Base-by-base conservation (phyloP, 768 basidiomycete species). In the Mrakia hoshinonis region DNA sequence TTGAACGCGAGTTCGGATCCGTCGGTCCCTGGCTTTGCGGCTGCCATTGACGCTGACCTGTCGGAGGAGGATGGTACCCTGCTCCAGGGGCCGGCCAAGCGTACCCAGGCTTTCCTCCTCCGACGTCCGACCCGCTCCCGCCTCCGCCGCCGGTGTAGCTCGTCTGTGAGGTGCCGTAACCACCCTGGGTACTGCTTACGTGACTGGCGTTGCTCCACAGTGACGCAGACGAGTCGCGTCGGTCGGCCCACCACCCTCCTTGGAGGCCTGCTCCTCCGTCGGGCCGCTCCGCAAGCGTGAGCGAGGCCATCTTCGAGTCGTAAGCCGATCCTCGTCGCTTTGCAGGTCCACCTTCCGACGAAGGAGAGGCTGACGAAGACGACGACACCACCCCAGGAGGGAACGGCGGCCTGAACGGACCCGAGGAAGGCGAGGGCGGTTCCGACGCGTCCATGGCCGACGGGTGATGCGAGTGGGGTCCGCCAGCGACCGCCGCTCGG, bases 261-360 rank as follows among this genome's bases (percentile, higher is more conserved):
- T 38, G 34, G 24, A 61, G 22, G 2, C 29, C 26, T 2, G 62
- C n/a, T 65, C 29, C 46, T 46, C 43, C 63, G 48, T 65, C 46
- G 4, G 48, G 46, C 12, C 63, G 63, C 34, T 69, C 68, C 18
- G 46, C 46, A 31, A 69, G 68, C 20, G 70, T 55, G 24, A 71
- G 63, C 1, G 64, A 55, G 3, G 62, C 51, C 73, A 73, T 75
- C 69, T 70, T 73, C 10, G 89, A 87, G 75, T 92, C 91, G 75
- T 91, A 85, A 29, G 88, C 85, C 22, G 92, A 93, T 39, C 90
- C 88, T 61, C 91, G 85, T 75, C 91, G 86, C 79, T 93, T 93
- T 62, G 38, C 34, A 20, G 70, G 70, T 1, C 70, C 70, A 13
- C 70, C 70, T 58, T 71, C 62, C 39, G 43, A 46, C 1, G 46